phyloP scores from a whole-genome alignment of 495 filamentous ascomycete species.

The Penicillium malachiteum region DNA sequence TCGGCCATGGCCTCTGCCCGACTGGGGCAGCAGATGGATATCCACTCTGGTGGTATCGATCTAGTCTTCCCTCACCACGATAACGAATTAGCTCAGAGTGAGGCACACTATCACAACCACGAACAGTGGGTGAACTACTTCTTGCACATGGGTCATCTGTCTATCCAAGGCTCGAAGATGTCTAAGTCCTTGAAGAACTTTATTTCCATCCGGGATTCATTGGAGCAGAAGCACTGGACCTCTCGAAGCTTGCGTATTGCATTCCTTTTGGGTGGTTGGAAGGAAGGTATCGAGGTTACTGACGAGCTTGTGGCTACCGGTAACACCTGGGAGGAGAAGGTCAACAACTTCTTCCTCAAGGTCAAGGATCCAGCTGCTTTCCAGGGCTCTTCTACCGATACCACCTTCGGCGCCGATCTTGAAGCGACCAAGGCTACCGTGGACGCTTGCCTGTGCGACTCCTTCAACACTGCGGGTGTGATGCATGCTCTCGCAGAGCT shows the following conservation, averaged over 20 bases:
- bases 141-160: conserved; percentile 91
- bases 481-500: conserved; percentile 75
- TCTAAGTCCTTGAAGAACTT: conserved; percentile 95
- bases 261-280: conserved; percentile 86
- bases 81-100: conserved; percentile 91
- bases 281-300: conserved; percentile 87
- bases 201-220: conserved; percentile 85
- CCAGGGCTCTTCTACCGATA: conserved; percentile 35
- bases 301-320: conserved; percentile 72
- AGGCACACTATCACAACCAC: conserved; percentile 67
- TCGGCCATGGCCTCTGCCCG: conserved; percentile 91
- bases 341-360: conserved; percentile 93
- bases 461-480: conserved; percentile 79
- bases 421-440: conserved; percentile 64
- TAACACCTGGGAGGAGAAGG: conserved; percentile 73
- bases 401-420: conserved; percentile 44
- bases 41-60: conserved; percentile 92
- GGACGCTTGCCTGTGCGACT: conserved; percentile 72
- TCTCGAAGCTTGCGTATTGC: conserved; percentile 78
- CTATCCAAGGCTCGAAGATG: conserved; percentile 92
- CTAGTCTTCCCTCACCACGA: conserved; percentile 95
- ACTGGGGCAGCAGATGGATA: conserved; percentile 79
- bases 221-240: conserved; percentile 74
- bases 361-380: conserved; percentile 45
- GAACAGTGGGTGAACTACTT: conserved; percentile 96